A percentile compares a stretch with the other conserved stretches of the same genome.
These are phyloP conservation scores for Gossypium gossypioides DNA, from an alignment of 441 rosid genomes.

Conservation along the genomic window DNA sequence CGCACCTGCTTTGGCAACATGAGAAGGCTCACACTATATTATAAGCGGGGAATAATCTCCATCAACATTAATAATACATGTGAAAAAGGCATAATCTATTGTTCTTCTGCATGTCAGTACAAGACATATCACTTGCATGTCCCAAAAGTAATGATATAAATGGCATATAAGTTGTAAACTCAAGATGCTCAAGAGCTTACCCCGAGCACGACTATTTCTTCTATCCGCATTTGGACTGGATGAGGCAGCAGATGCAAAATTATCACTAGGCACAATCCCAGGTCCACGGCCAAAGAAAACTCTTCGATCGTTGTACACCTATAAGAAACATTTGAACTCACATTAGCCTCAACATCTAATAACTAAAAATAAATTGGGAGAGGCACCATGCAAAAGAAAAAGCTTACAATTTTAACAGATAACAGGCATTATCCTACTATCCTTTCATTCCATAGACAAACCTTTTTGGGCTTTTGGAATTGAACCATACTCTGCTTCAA, in stretches of 20 bases:
- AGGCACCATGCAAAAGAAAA: neutral
- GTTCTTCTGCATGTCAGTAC: neutral
- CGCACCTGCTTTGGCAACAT: conserved; percentile 41
- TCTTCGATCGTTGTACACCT: conserved; percentile 90
- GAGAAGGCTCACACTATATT: neutral
- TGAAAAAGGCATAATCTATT: neutral
- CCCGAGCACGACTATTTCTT: conserved; percentile 73
- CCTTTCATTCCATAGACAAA: conserved; percentile 3
- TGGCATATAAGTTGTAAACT: neutral
- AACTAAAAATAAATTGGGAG: neutral
- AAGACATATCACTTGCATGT: neutral
- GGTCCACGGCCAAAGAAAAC: conserved; percentile 76
- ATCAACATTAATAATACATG: neutral
- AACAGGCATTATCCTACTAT: conserved; percentile 14
- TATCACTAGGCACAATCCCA: conserved; percentile 67
- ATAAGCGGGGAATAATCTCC: neutral
- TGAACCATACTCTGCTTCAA: conserved; percentile 98
- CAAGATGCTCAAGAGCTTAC: conserved; percentile 28
- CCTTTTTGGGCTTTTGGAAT: conserved; percentile 78
- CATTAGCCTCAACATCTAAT: neutral
- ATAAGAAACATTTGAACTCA: conserved; percentile 10
- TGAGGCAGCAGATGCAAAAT: conserved; percentile 43
- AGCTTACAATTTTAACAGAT: neutral
- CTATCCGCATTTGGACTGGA: conserved; percentile 57
- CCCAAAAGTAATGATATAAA: neutral